A percentile compares a stretch with the other conserved stretches of the same genome.
These are phyloP conservation scores for Xanthoconium purpureum DNA, from an alignment of 768 basidiomycete genomes.

Conservation along the genomic window DNA sequence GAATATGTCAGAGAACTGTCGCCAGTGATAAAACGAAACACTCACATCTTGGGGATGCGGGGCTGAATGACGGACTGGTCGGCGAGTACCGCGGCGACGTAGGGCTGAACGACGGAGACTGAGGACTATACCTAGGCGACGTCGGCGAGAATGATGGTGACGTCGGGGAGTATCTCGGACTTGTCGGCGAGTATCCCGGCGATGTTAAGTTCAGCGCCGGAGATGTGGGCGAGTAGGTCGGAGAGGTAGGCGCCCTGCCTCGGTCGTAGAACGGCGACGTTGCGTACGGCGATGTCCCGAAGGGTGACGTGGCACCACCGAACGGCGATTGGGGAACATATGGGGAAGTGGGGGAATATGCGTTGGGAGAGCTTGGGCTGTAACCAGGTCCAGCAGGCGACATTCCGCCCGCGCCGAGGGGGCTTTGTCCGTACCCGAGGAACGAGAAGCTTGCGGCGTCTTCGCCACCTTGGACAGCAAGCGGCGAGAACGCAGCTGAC, in stretches of 20 bases:
- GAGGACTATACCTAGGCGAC: constrained; percentile 81
- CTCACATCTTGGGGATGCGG: constrained; percentile 89
- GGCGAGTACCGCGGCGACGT: constrained; percentile 89
- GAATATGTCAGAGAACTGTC: constrained; percentile 1
- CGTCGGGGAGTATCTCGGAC: constrained; percentile 82
- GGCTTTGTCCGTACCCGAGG: constrained; percentile 81
- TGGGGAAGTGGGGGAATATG: constrained; percentile 87
- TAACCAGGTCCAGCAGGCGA: constrained; percentile 86
- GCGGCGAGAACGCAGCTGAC: constrained; percentile 90
- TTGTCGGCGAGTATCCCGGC: constrained; percentile 64
- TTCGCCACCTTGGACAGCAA: constrained; percentile 83
- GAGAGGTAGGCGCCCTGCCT: constrained; percentile 66
- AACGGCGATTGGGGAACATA: constrained; percentile 86
- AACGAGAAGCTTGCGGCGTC: constrained; percentile 74
- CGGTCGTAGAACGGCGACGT: constrained; percentile 81
- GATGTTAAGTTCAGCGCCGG: constrained; percentile 80
- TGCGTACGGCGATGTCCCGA: constrained; percentile 75
- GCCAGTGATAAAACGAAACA: constrained; percentile 5
- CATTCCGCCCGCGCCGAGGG: constrained; percentile 79
- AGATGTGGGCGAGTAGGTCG: constrained; percentile 86
- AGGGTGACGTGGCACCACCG: constrained; percentile 77
- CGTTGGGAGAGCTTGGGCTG: constrained; percentile 88
- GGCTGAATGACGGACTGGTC: constrained; percentile 87
- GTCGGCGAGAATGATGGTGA: constrained; percentile 85
- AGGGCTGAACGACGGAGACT: constrained; percentile 87